Percentiles rank a stretch among this genome's conserved stretches.
Evolutionary conservation across 2,329 filamentous ascomycete genomes (phyloP).

Genomic region (Tolypocladium album): DNA sequence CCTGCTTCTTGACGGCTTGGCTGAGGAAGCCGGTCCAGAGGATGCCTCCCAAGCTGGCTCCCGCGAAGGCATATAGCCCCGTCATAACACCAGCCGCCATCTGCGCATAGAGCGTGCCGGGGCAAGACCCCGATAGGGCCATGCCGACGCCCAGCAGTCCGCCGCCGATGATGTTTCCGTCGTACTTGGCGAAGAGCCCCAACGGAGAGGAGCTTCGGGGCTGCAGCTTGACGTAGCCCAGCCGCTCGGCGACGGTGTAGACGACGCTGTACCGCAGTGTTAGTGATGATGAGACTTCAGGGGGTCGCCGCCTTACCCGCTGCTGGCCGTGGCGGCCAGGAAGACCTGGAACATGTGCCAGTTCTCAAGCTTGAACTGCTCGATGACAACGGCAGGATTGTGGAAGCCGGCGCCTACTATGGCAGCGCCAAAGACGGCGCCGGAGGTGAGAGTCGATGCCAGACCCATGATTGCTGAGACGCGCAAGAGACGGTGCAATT

Average conservation of each 20-base stretch:
- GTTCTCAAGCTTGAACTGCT: constrained; percentile 49
- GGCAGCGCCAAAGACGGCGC: constrained; percentile 50
- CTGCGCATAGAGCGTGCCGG: constrained; percentile 54
- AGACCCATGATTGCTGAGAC: constrained; percentile 9
- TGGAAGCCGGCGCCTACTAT: constrained; percentile 50
- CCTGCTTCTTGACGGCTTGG: constrained; percentile 18
- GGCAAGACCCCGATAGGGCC: constrained; percentile 54
- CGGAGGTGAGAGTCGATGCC: constrained; percentile 28
- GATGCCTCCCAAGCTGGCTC: constrained; percentile 45
- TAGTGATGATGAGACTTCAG: not conserved
- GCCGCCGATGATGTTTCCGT: constrained; percentile 57
- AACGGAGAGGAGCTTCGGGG: constrained; percentile 41
- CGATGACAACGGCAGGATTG: constrained; percentile 46
- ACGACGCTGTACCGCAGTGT: constrained; percentile 22
- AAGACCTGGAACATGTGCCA: constrained; percentile 59
- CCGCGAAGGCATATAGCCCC: constrained; percentile 40
- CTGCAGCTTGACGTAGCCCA: constrained; percentile 29
- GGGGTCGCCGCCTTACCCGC: constrained; percentile 36
- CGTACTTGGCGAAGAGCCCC: constrained; percentile 42
- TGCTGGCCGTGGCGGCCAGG: constrained; percentile 49
- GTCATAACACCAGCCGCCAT: constrained; percentile 40
- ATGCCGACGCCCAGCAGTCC: constrained; percentile 53
- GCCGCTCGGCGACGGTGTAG: constrained; percentile 32
- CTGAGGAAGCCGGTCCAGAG: constrained; percentile 35
- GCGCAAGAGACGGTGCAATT: too few species aligned